These are phyloP conservation scores for Aspergillus floridensis DNA, from an alignment of 2,329 filamentous ascomycete species.

Conservation along the genomic window DNA sequence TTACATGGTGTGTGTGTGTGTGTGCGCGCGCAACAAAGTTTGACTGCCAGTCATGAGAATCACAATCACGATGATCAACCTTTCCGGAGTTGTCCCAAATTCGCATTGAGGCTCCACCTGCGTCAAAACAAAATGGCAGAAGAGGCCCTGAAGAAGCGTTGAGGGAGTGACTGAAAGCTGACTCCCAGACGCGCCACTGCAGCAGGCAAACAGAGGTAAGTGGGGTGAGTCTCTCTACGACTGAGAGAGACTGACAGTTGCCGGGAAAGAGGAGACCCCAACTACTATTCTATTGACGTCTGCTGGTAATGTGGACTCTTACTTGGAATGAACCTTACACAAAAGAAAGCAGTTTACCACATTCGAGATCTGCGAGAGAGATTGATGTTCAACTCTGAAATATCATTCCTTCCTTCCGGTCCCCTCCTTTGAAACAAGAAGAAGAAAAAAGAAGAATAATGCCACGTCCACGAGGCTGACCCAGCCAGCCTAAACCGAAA, in stretches of 20 bases:
- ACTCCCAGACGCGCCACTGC: constrained; percentile 9
- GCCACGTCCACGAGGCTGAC: constrained; percentile 21
- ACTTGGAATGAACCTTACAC: no score
- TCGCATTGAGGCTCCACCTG: not conserved
- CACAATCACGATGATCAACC: not conserved
- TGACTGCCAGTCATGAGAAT: not conserved
- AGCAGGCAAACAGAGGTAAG: constrained; percentile 5
- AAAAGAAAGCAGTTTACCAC: not conserved
- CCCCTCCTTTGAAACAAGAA: not conserved
- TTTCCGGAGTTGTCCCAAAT: not conserved
- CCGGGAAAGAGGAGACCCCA: no score
- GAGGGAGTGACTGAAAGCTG: not conserved
- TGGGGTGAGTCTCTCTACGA: constrained; percentile 1
- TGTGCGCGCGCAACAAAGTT: not conserved
- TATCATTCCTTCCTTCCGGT: not conserved
- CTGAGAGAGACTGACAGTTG: not conserved
- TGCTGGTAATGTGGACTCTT: not conserved
- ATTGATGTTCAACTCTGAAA: not conserved
- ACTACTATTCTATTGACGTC: not conserved
- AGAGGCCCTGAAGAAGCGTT: constrained; percentile 5
- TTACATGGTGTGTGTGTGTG: not conserved
- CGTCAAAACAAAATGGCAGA: not conserved
- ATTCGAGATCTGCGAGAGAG: no score
- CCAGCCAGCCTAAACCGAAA: constrained; percentile 18
- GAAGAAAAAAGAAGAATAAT: constrained; percentile 12